These are phyloP conservation scores for Xylaria scruposa DNA, from an alignment of 495 filamentous ascomycete genomes.

Conservation along the genomic window DNA sequence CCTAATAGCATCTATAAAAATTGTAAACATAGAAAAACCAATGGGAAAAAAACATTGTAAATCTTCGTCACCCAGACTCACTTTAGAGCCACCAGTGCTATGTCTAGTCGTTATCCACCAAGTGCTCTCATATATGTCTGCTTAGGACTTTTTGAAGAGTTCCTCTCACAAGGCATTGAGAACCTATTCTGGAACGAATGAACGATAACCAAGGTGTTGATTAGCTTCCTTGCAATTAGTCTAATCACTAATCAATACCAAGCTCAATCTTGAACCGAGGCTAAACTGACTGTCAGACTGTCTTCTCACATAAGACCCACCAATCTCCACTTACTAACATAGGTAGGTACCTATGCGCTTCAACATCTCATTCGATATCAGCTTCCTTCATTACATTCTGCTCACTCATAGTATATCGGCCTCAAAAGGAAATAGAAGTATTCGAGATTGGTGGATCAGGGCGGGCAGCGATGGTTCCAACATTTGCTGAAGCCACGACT, in stretches of 20 bases:
- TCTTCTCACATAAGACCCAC: not conserved
- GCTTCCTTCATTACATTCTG: not conserved
- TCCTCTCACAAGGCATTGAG: not conserved
- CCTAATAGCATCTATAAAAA: not conserved
- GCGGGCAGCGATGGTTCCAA: constrained; percentile 30
- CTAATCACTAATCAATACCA: too few relatives aligned
- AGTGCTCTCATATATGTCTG: not conserved
- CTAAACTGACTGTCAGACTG: not conserved
- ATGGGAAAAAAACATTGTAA: constrained; percentile 14
- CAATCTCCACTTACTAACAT: not conserved
- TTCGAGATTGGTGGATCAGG: not conserved
- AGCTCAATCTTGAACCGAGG: not conserved
- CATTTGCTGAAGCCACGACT: constrained; percentile 66
- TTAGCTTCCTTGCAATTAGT: not conserved
- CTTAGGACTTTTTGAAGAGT: not conserved
- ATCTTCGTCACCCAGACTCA: not conserved
- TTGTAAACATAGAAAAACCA: constrained; percentile 18
- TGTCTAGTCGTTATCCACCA: not conserved
- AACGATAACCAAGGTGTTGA: not conserved
- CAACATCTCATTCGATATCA: not conserved
- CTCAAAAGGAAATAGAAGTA: not conserved
- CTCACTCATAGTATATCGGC: not conserved
- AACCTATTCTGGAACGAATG: not conserved
- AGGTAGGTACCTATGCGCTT: not conserved
- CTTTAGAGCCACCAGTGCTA: not conserved